Evolutionary conservation across 2,329 filamentous ascomycete genomes (phyloP).

Genomic region (Botrytis squamosa): DNA sequence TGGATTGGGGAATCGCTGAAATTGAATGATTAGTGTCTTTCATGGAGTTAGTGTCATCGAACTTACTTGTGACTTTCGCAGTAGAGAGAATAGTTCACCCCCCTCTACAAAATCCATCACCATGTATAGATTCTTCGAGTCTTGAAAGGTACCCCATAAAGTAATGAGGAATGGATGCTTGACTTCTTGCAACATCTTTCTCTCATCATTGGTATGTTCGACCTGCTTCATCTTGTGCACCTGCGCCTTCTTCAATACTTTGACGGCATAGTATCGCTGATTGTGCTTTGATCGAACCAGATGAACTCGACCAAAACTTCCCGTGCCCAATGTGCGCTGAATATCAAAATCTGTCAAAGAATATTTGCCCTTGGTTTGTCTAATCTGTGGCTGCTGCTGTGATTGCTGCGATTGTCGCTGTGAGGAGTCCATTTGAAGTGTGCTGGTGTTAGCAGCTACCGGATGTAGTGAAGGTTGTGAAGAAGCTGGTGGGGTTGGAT

Average conservation of each 20-base stretch:
- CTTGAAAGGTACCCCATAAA: slow-evolving; percentile 97
- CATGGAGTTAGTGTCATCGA: slow-evolving; percentile 6
- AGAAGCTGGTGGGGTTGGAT: slow-evolving; percentile 30
- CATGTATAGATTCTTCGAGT: slow-evolving; percentile 96
- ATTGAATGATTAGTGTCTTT: slow-evolving; percentile 20
- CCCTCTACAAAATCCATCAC: slow-evolving; percentile 99
- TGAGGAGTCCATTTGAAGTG: slow-evolving; percentile 16
- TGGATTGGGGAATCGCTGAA: slow-evolving; percentile 92
- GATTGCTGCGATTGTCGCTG: slow-evolving; percentile 23
- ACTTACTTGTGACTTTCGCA: slow-evolving; percentile 82
- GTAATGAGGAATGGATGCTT: slow-evolving; percentile 98
- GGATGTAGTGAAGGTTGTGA: slow-evolving; percentile 17
- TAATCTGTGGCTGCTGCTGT: slow-evolving; percentile 38
- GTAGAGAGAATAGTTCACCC: slow-evolving; percentile 91
- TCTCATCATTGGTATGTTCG: slow-evolving; percentile 98
- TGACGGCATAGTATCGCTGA: slow-evolving; percentile 95
- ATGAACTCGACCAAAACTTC: slow-evolving; percentile 95
- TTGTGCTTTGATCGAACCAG: slow-evolving; percentile 98
- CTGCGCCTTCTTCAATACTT: slow-evolving; percentile 97
- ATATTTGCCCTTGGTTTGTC: slow-evolving; percentile 96
- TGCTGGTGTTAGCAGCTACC: slow-evolving; percentile 2
- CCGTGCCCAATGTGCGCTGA: slow-evolving; percentile 87
- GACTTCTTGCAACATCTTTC: slow-evolving; percentile 91
- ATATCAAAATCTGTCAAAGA: slow-evolving; percentile 87
- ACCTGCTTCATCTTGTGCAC: slow-evolving; percentile 99